Evolutionary conservation across 306 rosid genomes (phyloP), one percentile per base, ranked within the genome.

Genomic region (Begonia loranthoides): DNA sequence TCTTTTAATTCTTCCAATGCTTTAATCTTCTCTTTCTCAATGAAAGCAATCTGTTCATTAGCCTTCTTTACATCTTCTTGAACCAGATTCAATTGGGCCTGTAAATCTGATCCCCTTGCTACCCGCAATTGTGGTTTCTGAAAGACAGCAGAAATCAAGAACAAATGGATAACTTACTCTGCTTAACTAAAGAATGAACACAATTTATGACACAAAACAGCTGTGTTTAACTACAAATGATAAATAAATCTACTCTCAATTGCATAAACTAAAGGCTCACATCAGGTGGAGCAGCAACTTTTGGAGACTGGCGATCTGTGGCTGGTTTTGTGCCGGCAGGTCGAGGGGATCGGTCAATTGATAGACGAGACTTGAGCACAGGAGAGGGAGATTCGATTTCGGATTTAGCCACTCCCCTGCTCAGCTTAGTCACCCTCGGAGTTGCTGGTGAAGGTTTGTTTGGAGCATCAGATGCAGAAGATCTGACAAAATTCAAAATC

Each of bases 21-120:
- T 56, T 82, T 82, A 16, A 14, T 80, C 76, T 79, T 85, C 59
- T 85, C 97, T 49, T 80, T 86, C 71, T 82, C 97, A 41, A 71
- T 79, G 67, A 60, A 51, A 74, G 51, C 58, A 59, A 85, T 66
- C 66, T 76, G 94, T 52, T 90, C 97, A 67, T 80, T 82, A 17
- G 94, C 94, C 65, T 78, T 90, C 79, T 82, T 82, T 36, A 90
- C 82, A 70, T 90, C 95, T 56, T 82, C 95, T 64, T 85, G 94
- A 58, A 81, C 86, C 15, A 46, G 28, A 70, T 57, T 82, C 66
- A 85, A 61, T 55, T 82, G 94, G 11, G 62, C 66, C 59, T 85
- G 97, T 62, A 82, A 40, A 28, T 90, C 95, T 11, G 82, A 78
- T 57, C 77, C 82, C 83, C 80, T 90, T 3, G 74, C 70, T 60